Percentiles rank a stretch among this genome's conserved stretches.
Conservation (phyloP, 441 rosid genomes). For the Populus hybrid region DNA sequence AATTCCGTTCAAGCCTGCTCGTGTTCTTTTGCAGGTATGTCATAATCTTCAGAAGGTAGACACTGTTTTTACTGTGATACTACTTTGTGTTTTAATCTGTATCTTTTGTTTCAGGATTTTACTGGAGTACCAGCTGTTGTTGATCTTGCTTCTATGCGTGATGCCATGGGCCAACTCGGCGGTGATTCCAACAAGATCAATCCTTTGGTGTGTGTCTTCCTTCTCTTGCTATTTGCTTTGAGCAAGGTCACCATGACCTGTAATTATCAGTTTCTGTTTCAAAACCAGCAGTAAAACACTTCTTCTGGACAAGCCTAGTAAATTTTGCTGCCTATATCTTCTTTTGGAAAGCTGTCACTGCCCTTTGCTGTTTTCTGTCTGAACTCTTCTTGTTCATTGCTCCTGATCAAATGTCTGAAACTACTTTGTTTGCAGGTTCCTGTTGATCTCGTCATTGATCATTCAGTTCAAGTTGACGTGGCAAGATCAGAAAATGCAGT, state of each 20-base stretch:
- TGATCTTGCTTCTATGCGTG: slow-evolving; percentile 99
- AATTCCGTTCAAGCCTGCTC: slow-evolving; percentile 99
- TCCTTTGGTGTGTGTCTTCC: slow-evolving; percentile 57
- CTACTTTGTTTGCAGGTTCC: slow-evolving; percentile 65
- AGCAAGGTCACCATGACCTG: not conserved
- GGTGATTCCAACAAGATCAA: slow-evolving; percentile 95
- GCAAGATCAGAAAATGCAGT: slow-evolving; percentile 93
- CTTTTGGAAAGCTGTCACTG: not conserved
- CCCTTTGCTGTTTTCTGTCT: not conserved
- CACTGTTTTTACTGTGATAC: not conserved
- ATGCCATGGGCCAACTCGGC: slow-evolving; percentile 92
- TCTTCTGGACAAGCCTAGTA: not conserved
- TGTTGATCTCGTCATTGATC: slow-evolving; percentile 97
- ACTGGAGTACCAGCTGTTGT: slow-evolving; percentile 99
- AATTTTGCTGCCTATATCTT: not conserved
- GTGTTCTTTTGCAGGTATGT: slow-evolving; percentile 90
- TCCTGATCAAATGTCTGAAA: slow-evolving; percentile 6
- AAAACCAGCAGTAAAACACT: not conserved
- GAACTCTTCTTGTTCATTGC: not conserved
- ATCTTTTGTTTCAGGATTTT: slow-evolving; percentile 64
- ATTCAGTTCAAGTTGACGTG: slow-evolving; percentile 98
- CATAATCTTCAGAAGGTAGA: not conserved
- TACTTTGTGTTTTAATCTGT: slow-evolving; percentile 4
- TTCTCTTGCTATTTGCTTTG: slow-evolving; percentile 1
- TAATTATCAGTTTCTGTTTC: slow-evolving; percentile 3